Base-by-base conservation (phyloP, 1,284 basidiomycete genomes). In the Trichosporon ovoides region DNA sequence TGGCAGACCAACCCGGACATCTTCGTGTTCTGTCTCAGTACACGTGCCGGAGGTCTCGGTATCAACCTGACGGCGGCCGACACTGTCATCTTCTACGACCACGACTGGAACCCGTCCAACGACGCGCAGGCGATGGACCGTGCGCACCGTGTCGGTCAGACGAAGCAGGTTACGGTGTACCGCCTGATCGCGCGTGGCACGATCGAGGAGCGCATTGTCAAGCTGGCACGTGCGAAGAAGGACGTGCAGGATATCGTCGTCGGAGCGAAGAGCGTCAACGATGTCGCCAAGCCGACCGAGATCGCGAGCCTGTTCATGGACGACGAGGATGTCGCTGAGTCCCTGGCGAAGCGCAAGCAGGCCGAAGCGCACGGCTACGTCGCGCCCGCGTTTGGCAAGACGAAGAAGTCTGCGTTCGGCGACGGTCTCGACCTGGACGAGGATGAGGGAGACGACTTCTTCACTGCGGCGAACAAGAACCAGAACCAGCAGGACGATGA, bases 51-150 rank as follows among this genome's bases (percentile, higher is more conserved):
- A 76, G 96, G 96, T 61, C 81, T 99, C 57, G 96, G 96, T 70
- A 98, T 99, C 82, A 99, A 98, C 75, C 80, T 98, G 57, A 98
- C 95, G 1, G 95, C 95, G 3, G 96, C 96, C 3, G 93, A 97
- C 73, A 98, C 96, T 1, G 96, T 98, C 64, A 81, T 99, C 58
- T 98, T 99, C 78, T 97, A 98, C 75, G 96, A 99, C 74, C 93
- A 96, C 71, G 96, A 99, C 72, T 99, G 96, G 96, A 99, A 99
- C 76, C 96, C 94, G 14, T 95, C 91, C 28, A 98, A 98, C 73
- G 96, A 99, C 75, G 91, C 93, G 38, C 96, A 99, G 77, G 96
- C 96, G 12, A 99, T 99, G 96, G 96, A 98, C 74, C 90, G 96
- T 69, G 96, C 96, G 18, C 96, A 99, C 80, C 91, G 96, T 71